These are phyloP conservation scores for Leishmania braziliensis DNA, from an alignment of 208 protist species.

Conservation along the genomic window DNA sequence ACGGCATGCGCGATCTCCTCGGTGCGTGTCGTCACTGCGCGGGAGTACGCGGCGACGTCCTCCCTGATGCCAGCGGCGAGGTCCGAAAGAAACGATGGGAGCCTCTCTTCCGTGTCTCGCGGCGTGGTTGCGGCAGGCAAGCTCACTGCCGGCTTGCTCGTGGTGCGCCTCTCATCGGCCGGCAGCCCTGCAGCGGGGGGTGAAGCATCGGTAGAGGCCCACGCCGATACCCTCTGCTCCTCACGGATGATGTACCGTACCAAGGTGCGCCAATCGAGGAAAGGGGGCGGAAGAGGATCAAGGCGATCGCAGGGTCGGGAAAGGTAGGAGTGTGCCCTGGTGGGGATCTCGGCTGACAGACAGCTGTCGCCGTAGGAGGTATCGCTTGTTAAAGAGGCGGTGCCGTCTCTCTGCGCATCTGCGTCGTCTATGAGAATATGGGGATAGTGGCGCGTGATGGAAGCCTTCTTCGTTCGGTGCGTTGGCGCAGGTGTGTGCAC, in stretches of 20 bases:
- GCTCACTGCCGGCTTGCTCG: not conserved
- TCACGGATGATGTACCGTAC: conserved; percentile 40
- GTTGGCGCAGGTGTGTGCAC: conserved; percentile 1
- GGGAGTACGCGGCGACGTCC: conserved; percentile 11
- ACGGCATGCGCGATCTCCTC: conserved; percentile 8
- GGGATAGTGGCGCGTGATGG: not conserved
- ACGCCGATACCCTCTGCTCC: conserved; percentile 3
- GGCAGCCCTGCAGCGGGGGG: not conserved
- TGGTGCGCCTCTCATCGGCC: not conserved
- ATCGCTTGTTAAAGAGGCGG: not conserved
- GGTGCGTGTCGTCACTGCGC: conserved; percentile 3
- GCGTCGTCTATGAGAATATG: not conserved
- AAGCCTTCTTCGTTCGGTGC: conserved; percentile 5
- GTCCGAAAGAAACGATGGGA: conserved; percentile 13
- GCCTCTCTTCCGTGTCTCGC: not conserved
- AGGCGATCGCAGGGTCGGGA: conserved; percentile 8
- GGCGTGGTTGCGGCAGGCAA: not conserved
- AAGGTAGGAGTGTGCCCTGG: not conserved
- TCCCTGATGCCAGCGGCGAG: conserved; percentile 8
- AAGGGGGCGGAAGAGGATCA: conserved; percentile 6
- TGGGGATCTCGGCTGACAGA: not conserved
- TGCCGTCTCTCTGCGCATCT: conserved; percentile 6
- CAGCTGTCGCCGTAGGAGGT: conserved; percentile 5
- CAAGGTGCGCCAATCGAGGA: conserved; percentile 34
- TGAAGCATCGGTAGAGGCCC: not conserved